Evolutionary conservation across 148 eudicot species (phyloP).

Genomic region (Cornus suecica): DNA sequence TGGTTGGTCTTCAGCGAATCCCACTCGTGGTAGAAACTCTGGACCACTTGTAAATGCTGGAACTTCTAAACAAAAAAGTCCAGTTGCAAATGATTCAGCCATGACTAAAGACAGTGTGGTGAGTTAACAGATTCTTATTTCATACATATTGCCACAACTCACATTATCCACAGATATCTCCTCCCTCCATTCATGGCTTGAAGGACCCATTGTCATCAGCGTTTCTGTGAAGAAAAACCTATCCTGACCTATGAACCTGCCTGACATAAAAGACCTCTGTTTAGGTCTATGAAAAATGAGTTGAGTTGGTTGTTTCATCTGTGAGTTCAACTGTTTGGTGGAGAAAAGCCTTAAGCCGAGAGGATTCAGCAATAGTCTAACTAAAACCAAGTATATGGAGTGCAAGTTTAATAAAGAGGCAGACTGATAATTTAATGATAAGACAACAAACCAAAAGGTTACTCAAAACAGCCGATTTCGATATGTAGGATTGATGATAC

Average conservation of each 20-base stretch:
- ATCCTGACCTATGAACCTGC: background rate
- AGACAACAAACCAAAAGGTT: no score
- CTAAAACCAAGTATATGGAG: no score
- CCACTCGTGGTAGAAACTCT: slow-evolving; percentile 48
- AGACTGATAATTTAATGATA: no score
- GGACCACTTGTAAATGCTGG: slow-evolving; percentile 34
- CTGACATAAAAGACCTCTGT: background rate
- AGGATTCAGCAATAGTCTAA: no score
- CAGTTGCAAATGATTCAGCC: slow-evolving; percentile 44
- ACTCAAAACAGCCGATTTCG: no score
- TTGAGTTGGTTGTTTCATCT: slow-evolving; percentile 2
- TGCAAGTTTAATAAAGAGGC: no score
- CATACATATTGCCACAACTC: background rate
- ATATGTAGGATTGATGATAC: no score
- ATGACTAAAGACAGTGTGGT: slow-evolving; percentile 46
- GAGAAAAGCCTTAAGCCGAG: no score
- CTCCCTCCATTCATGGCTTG: background rate
- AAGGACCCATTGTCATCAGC: background rate
- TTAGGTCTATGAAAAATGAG: background rate
- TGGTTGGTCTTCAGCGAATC: slow-evolving; percentile 60
- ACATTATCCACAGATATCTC: no score
- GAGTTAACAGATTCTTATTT: background rate
- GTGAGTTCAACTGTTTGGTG: no score
- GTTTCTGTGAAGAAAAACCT: background rate
- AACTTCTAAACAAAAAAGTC: slow-evolving; percentile 59